Conservation (phyloP, 1,139 yeast species). For the Yamadazyma jaroonii region DNA sequence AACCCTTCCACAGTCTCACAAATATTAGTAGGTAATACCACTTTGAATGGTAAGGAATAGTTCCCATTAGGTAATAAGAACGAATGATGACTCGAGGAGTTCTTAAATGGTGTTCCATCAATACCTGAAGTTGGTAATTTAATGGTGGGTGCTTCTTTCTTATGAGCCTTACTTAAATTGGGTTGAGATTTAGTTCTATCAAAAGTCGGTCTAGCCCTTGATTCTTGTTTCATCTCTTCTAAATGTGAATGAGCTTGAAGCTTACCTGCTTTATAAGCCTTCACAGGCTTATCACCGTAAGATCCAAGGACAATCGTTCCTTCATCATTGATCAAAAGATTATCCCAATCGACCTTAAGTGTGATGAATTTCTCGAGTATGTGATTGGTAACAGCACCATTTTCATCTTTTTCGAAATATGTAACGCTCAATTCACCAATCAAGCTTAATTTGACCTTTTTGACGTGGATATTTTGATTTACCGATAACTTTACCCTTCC, state of each 20-base stretch:
- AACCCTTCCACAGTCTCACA: slow-evolving; percentile 71
- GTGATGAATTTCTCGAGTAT: slow-evolving; percentile 49
- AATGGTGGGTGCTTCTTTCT: slow-evolving; percentile 11
- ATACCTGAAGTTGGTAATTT: slow-evolving; percentile 36
- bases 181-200: slow-evolving; percentile 22
- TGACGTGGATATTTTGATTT: slow-evolving; percentile 50
- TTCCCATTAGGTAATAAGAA: slow-evolving; percentile 61
- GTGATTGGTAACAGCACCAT: slow-evolving; percentile 36
- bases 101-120: slow-evolving; percentile 45
- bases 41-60: slow-evolving; percentile 61
- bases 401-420: slow-evolving; percentile 42
- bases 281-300: slow-evolving; percentile 34
- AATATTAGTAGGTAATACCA: slow-evolving; percentile 54
- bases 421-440: slow-evolving; percentile 56
- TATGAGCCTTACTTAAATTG: slow-evolving; percentile 7
- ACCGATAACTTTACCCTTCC: slow-evolving; percentile 59
- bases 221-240: not conserved
- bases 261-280: slow-evolving; percentile 10
- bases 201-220: slow-evolving; percentile 16
- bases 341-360: slow-evolving; percentile 58
- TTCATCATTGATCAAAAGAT: slow-evolving; percentile 45
- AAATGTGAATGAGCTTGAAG: not conserved
- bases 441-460: slow-evolving; percentile 44
- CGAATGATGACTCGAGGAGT: slow-evolving; percentile 25
- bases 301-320: slow-evolving; percentile 47